Evolutionary conservation across 306 rosid genomes (phyloP).

Genomic region (Hippophae gyantsensis): DNA sequence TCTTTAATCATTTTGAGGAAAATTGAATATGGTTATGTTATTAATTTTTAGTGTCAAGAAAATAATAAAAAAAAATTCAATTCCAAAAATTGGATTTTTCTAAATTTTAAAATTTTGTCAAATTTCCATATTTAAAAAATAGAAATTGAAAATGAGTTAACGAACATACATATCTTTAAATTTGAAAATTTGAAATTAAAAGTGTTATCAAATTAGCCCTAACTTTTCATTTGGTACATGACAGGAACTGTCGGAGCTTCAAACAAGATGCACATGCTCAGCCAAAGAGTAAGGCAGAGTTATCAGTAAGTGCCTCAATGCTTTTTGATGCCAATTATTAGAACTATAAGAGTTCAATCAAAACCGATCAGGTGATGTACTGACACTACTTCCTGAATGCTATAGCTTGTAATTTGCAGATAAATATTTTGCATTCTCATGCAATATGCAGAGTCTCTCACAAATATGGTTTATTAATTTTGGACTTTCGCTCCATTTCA

Average conservation of each 20-base stretch:
- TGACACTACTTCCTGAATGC: constrained; percentile 8
- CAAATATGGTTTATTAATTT: constrained; percentile 15
- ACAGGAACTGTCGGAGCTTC: constrained; percentile 84
- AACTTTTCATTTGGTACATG: constrained; percentile 16
- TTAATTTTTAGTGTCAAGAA: too few species aligned
- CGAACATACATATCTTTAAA: neutral
- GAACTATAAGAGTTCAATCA: constrained; percentile 20
- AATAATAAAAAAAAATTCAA: too few species aligned
- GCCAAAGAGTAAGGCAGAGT: constrained; percentile 32
- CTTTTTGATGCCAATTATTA: constrained; percentile 29
- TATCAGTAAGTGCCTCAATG: constrained; percentile 1
- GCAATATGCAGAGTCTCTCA: constrained; percentile 20
- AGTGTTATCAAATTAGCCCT: neutral
- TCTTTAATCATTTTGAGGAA: too few species aligned
- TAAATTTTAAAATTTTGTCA: too few species aligned
- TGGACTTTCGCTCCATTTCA: constrained; percentile 2
- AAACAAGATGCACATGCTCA: constrained; percentile 55
- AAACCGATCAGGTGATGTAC: constrained; percentile 18
- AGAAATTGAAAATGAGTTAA: too few species aligned
- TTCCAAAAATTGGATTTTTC: too few species aligned
- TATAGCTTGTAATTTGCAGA: constrained; percentile 23
- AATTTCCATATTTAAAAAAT: too few species aligned
- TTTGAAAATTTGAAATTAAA: neutral
- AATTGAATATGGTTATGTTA: too few species aligned
- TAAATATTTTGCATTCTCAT: constrained; percentile 23